These are phyloP conservation scores for Trichoderma sp. DNA, from an alignment of 2,329 filamentous ascomycete genomes.

Conservation along the genomic window DNA sequence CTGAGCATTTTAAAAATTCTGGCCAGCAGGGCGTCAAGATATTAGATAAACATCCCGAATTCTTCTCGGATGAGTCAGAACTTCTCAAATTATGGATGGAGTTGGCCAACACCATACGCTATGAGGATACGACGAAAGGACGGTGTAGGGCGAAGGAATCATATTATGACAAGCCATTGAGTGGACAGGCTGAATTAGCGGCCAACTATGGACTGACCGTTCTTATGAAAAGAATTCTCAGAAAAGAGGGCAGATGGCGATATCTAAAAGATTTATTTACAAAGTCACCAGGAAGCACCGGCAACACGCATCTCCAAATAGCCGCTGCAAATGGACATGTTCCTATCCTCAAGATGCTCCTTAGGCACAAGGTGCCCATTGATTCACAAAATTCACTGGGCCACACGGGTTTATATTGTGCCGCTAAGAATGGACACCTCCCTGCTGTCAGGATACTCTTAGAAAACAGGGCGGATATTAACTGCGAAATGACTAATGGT, in stretches of 20 bases:
- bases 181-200: neutral
- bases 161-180: too few relatives aligned
- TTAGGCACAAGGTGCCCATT: neutral
- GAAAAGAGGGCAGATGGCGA: neutral
- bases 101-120: too few relatives aligned
- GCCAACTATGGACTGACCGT: neutral
- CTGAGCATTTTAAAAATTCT: neutral
- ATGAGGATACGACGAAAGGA: too few relatives aligned
- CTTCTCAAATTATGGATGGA: neutral
- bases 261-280: neutral
- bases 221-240: neutral
- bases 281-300: too few relatives aligned
- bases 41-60: neutral
- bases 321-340: neutral
- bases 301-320: neutral
- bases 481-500: neutral
- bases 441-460: accelerated
- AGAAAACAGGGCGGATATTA: neutral
- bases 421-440: neutral
- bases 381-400: neutral
- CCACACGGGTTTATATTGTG: neutral
- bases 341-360: neutral
- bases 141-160: too few relatives aligned
- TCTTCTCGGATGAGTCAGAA: neutral
- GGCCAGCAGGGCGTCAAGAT: neutral